Evolutionary conservation across 306 rosid species (phyloP).

Genomic region (Hippophae gyantsensis): DNA sequence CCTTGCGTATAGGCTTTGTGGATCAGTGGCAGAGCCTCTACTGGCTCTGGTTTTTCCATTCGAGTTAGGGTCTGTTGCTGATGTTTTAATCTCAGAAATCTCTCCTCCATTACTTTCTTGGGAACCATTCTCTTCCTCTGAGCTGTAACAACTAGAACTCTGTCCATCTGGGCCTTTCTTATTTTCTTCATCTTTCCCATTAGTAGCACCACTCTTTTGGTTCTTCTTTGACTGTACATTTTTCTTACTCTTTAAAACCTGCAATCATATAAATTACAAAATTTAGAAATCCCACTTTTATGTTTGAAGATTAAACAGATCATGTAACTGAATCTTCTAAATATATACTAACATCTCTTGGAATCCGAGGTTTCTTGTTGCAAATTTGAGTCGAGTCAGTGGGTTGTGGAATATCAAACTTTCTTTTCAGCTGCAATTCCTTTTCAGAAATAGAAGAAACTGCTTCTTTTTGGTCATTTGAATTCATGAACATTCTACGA

Average conservation of each 20-base stretch:
- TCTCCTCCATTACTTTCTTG: conserved; percentile 41
- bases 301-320: not conserved
- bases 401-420: conserved; percentile 23
- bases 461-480: conserved; percentile 18
- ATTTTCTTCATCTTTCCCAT: conserved; percentile 38
- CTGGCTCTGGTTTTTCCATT: conserved; percentile 64
- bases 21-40: conserved; percentile 92
- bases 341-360: conserved; percentile 36
- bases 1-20: conserved; percentile 94
- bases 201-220: conserved; percentile 16
- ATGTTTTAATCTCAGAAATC: conserved; percentile 32
- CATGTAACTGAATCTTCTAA: not conserved
- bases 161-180: conserved; percentile 35
- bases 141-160: conserved; percentile 41
- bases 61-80: conserved; percentile 24
- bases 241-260: conserved; percentile 47
- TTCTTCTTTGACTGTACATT: conserved; percentile 33
- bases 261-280: conserved; percentile 8
- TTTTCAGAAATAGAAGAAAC: conserved; percentile 14
- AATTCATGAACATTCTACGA: conserved; percentile 8
- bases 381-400: conserved; percentile 15
- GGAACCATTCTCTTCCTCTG: conserved; percentile 67
- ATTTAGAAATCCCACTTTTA: conserved; percentile 2
- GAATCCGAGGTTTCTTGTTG: conserved; percentile 42
- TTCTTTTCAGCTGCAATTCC: conserved; percentile 41